Base-by-base conservation (phyloP, 257 asterid genomes). In the Nicotiana knightiana region DNA sequence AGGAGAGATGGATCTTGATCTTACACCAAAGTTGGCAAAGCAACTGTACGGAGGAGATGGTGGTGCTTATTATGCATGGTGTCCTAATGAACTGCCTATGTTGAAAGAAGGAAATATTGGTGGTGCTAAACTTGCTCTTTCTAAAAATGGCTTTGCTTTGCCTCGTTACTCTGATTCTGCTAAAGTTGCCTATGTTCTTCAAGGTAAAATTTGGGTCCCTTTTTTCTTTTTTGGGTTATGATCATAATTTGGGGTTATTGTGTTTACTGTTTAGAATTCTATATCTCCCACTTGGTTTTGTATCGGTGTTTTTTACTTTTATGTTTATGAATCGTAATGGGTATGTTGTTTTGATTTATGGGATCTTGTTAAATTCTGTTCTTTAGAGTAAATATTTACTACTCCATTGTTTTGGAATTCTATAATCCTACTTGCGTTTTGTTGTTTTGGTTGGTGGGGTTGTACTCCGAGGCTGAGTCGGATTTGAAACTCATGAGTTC, bases 91-190 rank as follows among this genome's bases (percentile, higher is more conserved):
- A 0, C 89, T 93, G 6, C 92, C 94, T 0, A 93, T 91, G 95
- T 87, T 89, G n/a, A 83, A 82, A 0, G 58, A 88, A 78, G 95
- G 96, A 15, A 93, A 93, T 83, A 89, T 91, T 48, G 97, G 97
- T 26, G 97, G 95, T 4, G 89, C 91, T 4, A 93, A 93, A 79
- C 93, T 93, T 76, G 86, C 83, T 54, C 91, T 93, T 2, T 90
- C 88, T 73, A 91, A 91, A 86, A 83, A 88, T 67, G 97, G 93
- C 0, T 84, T 90, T 26, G 95, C 97, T 16, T 65, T 88, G 53
- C 97, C 97, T 6, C 81, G 84, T 35, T 93, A 90, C 88, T 91
- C 92, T 39, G 95, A 93, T 85, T 93, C 94, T 71, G 92, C 93
- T 67, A 91, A 85, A 88, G 91, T 93, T 5, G 97, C 92, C 5